A percentile compares a stretch with the other conserved stretches of the same genome.
Conservation (phyloP, 495 filamentous ascomycete species). For the Tricharina praecox region DNA sequence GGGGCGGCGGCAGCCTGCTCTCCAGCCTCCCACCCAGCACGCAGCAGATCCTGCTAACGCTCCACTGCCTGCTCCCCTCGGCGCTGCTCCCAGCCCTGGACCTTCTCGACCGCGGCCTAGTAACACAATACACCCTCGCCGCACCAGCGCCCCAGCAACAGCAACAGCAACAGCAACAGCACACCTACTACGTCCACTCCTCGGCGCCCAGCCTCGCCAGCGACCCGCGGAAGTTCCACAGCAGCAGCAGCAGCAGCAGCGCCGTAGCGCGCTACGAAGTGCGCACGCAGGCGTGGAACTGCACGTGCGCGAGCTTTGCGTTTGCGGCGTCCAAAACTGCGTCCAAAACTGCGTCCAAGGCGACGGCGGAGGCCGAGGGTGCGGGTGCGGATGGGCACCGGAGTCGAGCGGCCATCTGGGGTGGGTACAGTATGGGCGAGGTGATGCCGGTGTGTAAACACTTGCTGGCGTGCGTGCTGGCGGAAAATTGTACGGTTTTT, state of each 20-base stretch:
- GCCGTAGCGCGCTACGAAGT: conserved; percentile 53
- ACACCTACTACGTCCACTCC: not conserved
- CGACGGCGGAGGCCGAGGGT: not conserved
- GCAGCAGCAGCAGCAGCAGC: not conserved
- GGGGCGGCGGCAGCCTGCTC: not conserved
- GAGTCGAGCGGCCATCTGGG: conserved; percentile 21
- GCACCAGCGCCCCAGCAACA: not conserved
- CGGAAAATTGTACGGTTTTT: conserved; percentile 48
- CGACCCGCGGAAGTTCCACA: not conserved
- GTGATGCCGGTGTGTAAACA: conserved; percentile 67
- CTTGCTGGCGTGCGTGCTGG: conserved; percentile 64
- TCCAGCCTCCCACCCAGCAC: conserved; percentile 1
- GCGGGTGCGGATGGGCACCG: not conserved
- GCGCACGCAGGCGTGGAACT: conserved; percentile 64
- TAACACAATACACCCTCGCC: conserved; percentile 29
- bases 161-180: not conserved
- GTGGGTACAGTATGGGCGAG: conserved; percentile 21
- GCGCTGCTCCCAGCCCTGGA: conserved; percentile 47
- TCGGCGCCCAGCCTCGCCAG: not conserved
- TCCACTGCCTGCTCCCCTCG: conserved; percentile 40
- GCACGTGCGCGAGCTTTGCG: conserved; percentile 68
- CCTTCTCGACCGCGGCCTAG: conserved; percentile 44
- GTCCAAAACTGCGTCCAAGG: too few species aligned
- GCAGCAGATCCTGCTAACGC: conserved; percentile 34
- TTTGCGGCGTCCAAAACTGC: too few species aligned